Evolutionary conservation across 2,329 filamentous ascomycete species (phyloP), one percentile per base, ranked within the genome.

Genomic region (Herpotrichia juniperi): DNA sequence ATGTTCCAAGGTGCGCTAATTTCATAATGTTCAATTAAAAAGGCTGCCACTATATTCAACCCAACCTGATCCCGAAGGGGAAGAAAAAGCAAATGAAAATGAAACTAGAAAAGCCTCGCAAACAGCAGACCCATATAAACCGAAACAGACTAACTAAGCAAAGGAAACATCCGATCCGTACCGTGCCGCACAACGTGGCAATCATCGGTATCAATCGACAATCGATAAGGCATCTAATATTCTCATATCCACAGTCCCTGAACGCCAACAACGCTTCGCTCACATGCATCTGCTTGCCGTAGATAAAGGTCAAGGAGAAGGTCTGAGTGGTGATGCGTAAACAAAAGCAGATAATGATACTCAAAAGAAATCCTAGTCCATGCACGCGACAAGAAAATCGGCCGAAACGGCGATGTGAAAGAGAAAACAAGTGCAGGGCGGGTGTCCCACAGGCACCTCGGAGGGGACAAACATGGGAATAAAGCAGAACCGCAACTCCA

Each of bases 401-500:
- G 14, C 10, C 4, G 8, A 32, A 46, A 28, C 7, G 25, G 19
- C n/a, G 32, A 21, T 25, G 17, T 12, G 9, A 19, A 46, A n/a
- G 19, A 35, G 28, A 22, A 26, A 30, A 17, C 11, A 32, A 12
- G 42, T 6, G 16, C 16, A 45, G 6, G 42, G 16, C 28, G 22
- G 30, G 30, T 37, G 16, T 9, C 31, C 22, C 16, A 34, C 25
- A 34, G 21, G 34, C 25, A 42, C n/a, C n/a, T 16, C 4, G 28
- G 40, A 22, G 14, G 6, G 32, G 22, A 31, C 8, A 45, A 45
- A 45, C 10, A 30, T 5, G 21, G 16, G 10, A 7, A 42, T 12
- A 26, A 28, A 49, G 24, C 34, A 25, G 14, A 45, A 28, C 21
- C 34, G 19, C 46, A 44, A 45, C 49, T 46, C 45, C 53, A 39